Base-by-base conservation (phyloP, 805 yeast genomes). In the Candida koratica region DNA sequence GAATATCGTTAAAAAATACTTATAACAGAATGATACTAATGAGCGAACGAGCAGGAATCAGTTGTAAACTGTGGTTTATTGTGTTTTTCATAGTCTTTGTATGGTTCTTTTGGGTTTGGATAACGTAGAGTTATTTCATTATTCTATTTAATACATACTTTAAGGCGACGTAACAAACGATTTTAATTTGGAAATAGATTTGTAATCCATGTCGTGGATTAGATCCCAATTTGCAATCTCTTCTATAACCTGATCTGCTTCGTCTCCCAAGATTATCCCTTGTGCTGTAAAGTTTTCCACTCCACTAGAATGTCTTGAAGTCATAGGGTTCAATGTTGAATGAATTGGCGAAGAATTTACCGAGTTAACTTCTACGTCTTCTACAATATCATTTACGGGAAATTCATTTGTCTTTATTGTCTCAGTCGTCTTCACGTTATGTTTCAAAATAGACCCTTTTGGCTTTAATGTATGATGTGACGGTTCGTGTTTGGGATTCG, bases 41-140 rank as follows among this genome's bases (percentile, higher is more conserved):
- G 73, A 65, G 71, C 51, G 58, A 64, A 51, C 48, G 65, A 26
- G 72, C 72, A 10, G 73, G 73, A 3, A 64, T 67, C 30, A 54
- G 63, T 28, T 67, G 71, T 67, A 52, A 56, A 35, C 61, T 64
- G 69, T 67, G 73, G 73, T 48, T 65, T 27, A 45, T 48, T 20
- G 69, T 67, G 41, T 67, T 67, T 46, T 32, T 44, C 23, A 28
- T 62, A 14, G 67, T 67, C 17, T 49, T 57, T 32, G 24, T 60
- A 28, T 64, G 62, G 60, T 67, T 67, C 41, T 58, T 63, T 47
- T 67, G 62, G 54, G 62, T 67, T 17, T 67, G 73, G 73, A 39
- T 45, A 24, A 42, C 48, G n/a, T 39, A 34, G 26, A 7, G 11
- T 7, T 20, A 20, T 20, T 7, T 20, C 9, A 8, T 20, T 20